phyloP scores from a whole-genome alignment of 1,139 yeast species.

The Lodderomyces margitis region DNA sequence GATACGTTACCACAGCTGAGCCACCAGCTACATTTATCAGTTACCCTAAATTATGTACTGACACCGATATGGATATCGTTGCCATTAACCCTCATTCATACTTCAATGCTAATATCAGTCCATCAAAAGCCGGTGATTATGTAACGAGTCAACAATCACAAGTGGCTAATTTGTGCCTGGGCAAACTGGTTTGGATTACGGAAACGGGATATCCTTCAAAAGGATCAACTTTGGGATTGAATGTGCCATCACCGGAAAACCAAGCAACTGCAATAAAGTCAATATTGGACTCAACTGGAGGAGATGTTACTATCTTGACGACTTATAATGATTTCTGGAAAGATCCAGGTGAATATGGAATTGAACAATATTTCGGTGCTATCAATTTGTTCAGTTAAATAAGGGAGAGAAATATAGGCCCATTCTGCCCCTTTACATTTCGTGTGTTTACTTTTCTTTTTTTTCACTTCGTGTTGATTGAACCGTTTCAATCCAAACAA shows the following conservation, averaged over 20 bases:
- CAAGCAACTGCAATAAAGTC: constrained; percentile 67
- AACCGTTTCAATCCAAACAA: no score
- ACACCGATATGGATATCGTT: constrained; percentile 52
- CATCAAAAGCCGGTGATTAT: constrained; percentile 71
- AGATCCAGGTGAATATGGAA: constrained; percentile 75
- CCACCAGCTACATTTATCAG: constrained; percentile 74
- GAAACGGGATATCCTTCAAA: constrained; percentile 90
- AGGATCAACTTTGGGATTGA: constrained; percentile 69
- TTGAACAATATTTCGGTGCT: constrained; percentile 85
- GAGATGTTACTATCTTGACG: constrained; percentile 68
- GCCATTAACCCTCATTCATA: constrained; percentile 88
- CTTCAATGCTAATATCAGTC: constrained; percentile 61
- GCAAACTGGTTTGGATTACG: constrained; percentile 53
- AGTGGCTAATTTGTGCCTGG: constrained; percentile 52
- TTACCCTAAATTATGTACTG: constrained; percentile 66
- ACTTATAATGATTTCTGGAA: constrained; percentile 86
- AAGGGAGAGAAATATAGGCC: not conserved
- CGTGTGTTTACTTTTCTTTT: not conserved
- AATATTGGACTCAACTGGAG: constrained; percentile 55
- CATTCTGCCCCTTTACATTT: not conserved
- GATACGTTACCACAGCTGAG: constrained; percentile 78
- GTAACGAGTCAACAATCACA: constrained; percentile 58
- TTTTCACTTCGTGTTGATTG: constrained; percentile 3
- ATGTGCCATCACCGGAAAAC: constrained; percentile 68
- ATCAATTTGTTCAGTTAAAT: constrained; percentile 38